Base-by-base conservation (phyloP, 2,329 filamentous ascomycete species). In the Blastomyces emzantsi region DNA sequence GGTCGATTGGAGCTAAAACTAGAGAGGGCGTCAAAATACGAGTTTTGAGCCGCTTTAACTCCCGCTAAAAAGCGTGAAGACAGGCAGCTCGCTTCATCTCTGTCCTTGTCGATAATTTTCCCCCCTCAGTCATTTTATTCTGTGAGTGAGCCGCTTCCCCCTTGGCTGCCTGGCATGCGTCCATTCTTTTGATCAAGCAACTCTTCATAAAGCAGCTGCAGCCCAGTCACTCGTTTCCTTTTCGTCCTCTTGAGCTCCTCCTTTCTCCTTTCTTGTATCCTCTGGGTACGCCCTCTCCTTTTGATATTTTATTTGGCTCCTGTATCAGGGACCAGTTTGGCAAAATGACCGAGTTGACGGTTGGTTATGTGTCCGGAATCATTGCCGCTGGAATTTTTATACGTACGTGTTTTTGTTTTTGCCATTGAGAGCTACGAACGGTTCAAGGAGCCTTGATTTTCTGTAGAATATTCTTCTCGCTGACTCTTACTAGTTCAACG, bases 311-410 rank as follows among this genome's bases (percentile, higher is more conserved):
- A 25, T 28, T 25, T 58, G 19, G 13, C 22, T 19, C 11, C 5
- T 25, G n/a, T 58, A 30, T 36, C 41, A 17, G 30, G 25, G 49
- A 33, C 58, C 3, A 19, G 39, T 39, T 39, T 25, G 17, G 55
- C 4, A 60, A 22, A 17, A 64, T 64, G 63, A 55, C 59, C 52
- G 66, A 64, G 30, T 64, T 74, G 33, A 76, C 74, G 2, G 69
- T 79, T 41, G 75, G 73, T 56, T 69, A 77, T 62, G 74, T 77
- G 19, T 76, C 77, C 47, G 77, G 75, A 62, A 70, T 77, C 49
- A 77, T 79, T 58, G 75, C 76, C 28, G 74, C 74, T 2, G 73
- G 67, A 15, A 69, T 78, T 41, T 73, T 74, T 62, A 47, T 76
- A 19, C 66, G 73, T 74, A 68, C 30, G 67, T 59, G 22, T 13